A percentile compares a stretch with the other conserved stretches of the same genome.
These are phyloP conservation scores for Russula compacta DNA, from an alignment of 768 basidiomycete genomes.

Conservation along the genomic window DNA sequence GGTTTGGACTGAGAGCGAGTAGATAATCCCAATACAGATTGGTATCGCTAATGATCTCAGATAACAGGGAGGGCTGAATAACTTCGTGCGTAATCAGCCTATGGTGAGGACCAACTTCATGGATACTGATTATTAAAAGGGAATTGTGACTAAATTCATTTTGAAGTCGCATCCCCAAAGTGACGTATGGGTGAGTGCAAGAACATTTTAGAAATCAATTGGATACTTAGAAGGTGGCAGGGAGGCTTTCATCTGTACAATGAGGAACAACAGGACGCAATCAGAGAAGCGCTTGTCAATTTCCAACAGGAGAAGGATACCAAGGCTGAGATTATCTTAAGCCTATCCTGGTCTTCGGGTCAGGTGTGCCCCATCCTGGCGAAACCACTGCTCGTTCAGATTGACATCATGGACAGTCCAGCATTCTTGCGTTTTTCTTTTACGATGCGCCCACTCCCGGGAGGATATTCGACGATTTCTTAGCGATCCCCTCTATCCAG, in stretches of 20 bases:
- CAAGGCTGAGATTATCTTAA: neutral
- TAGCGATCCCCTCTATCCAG: neutral
- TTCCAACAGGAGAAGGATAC: neutral
- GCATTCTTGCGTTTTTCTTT: neutral
- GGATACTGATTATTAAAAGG: neutral
- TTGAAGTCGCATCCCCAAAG: slow-evolving; percentile 18
- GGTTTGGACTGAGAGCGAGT: slow-evolving; percentile 9
- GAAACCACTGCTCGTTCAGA: neutral
- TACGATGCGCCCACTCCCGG: slow-evolving; percentile 18
- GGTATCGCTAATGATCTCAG: neutral
- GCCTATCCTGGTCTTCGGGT: neutral
- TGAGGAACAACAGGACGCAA: neutral
- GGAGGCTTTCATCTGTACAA: neutral
- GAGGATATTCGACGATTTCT: slow-evolving; percentile 18
- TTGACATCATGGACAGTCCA: neutral
- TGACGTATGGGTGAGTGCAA: slow-evolving; percentile 23
- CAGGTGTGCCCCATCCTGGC: neutral
- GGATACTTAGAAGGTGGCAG: neutral
- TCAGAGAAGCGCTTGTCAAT: neutral
- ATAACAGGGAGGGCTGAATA: slow-evolving; percentile 12
- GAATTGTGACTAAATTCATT: slow-evolving; percentile 6
- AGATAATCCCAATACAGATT: neutral
- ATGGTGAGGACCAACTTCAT: neutral
- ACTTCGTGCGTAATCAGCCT: neutral
- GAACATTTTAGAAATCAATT: neutral